Percentiles rank a stretch among this genome's conserved stretches.
These are phyloP conservation scores for Amesomyces nigricolor DNA, from an alignment of 2,329 filamentous ascomycete species.

Conservation along the genomic window DNA sequence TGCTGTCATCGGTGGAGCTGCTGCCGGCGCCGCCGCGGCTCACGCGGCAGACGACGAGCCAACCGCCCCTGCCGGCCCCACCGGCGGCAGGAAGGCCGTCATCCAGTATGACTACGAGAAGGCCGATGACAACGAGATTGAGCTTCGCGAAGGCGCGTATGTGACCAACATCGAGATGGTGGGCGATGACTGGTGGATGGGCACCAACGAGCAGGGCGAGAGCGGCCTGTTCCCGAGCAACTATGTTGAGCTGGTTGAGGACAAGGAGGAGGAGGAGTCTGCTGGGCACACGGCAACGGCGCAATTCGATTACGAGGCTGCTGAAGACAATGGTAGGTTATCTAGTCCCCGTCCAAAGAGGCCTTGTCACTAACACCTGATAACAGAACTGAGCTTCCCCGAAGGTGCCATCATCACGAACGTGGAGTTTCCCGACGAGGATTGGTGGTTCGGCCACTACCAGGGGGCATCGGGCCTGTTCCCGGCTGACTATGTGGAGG, in stretches of 20 bases:
- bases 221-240: slow-evolving; percentile 92
- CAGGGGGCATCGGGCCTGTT: slow-evolving; percentile 78
- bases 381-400: slow-evolving; percentile 67
- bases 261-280: slow-evolving; percentile 40
- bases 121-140: slow-evolving; percentile 94
- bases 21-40: slow-evolving; percentile 35
- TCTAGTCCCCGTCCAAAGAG: background rate
- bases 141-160: slow-evolving; percentile 79
- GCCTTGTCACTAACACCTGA: slow-evolving; percentile 33
- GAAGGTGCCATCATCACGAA: slow-evolving; percentile 78
- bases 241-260: slow-evolving; percentile 83
- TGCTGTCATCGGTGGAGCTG: slow-evolving; percentile 23
- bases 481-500: slow-evolving; percentile 65
- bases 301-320: slow-evolving; percentile 92
- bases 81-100: slow-evolving; percentile 64
- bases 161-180: slow-evolving; percentile 95
- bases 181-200: slow-evolving; percentile 98
- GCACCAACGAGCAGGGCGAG: slow-evolving; percentile 78
- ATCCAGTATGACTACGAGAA: slow-evolving; percentile 96
- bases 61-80: slow-evolving; percentile 27
- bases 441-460: slow-evolving; percentile 96
- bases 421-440: slow-evolving; percentile 93
- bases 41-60: slow-evolving; percentile 21
- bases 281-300: slow-evolving; percentile 69
- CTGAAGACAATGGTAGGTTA: slow-evolving; percentile 75